Conservation (phyloP, 2,329 filamentous ascomycete genomes). For the Hymenoscyphus occultus region DNA sequence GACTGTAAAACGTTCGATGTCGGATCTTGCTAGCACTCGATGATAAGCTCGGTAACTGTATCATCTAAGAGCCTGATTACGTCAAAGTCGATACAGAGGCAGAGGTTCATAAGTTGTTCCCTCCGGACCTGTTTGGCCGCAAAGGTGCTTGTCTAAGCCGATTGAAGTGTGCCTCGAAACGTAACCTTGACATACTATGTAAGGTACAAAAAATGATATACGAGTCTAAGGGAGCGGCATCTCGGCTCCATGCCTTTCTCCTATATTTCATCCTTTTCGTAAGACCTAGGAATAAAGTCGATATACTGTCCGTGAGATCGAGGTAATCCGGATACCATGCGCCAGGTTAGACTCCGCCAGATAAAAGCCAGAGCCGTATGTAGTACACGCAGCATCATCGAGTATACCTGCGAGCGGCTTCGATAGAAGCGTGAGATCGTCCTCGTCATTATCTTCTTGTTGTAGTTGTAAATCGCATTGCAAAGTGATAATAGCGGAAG, state of each 20-base stretch:
- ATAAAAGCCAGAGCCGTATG: not conserved
- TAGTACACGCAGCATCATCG: not conserved
- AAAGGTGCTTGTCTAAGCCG: constrained; percentile 16
- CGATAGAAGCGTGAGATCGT: constrained; percentile 7
- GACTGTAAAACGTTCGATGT: too few relatives aligned
- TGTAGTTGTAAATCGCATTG: not conserved
- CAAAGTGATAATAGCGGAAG: not conserved
- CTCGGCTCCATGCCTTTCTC: constrained; percentile 14
- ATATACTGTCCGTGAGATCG: constrained; percentile 16
- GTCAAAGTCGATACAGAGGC: constrained; percentile 17
- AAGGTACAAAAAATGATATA: constrained; percentile 13
- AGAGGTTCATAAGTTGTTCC: constrained; percentile 20
- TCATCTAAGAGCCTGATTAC: constrained; percentile 2
- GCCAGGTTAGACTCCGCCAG: not conserved
- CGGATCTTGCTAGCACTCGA: too few relatives aligned
- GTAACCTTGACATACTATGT: constrained; percentile 19
- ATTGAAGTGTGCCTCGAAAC: constrained; percentile 18
- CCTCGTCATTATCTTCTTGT: not conserved
- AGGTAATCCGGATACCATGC: not conserved
- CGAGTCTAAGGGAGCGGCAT: constrained; percentile 11
- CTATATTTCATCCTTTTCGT: constrained; percentile 13
- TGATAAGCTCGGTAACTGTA: not conserved
- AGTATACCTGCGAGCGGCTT: constrained; percentile 9
- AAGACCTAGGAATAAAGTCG: constrained; percentile 15
- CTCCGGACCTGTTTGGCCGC: constrained; percentile 13